phyloP scores from a whole-genome alignment of 805 yeast genomes.

The Cyberlindnera xylosilytica region DNA sequence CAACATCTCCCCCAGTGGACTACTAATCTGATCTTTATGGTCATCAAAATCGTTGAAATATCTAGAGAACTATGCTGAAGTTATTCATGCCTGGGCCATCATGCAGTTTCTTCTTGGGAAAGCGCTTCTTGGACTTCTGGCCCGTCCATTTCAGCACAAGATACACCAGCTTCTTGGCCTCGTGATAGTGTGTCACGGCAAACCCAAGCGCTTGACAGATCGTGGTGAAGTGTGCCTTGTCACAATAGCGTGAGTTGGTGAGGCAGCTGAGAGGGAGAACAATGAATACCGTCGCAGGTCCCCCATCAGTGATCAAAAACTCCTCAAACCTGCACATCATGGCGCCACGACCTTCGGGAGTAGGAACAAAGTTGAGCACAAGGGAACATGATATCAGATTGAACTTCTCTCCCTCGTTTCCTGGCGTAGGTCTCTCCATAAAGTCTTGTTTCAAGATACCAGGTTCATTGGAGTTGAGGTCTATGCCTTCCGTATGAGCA shows the following conservation, averaged over 20 bases:
- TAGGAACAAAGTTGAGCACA: slow-evolving; percentile 86
- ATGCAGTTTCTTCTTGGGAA: slow-evolving; percentile 46
- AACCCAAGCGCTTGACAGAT: slow-evolving; percentile 67
- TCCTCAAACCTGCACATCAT: slow-evolving; percentile 63
- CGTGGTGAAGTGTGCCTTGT: slow-evolving; percentile 36
- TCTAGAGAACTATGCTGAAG: slow-evolving; percentile 49
- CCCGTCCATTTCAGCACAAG: slow-evolving; percentile 58
- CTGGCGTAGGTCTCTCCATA: slow-evolving; percentile 69
- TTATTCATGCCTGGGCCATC: slow-evolving; percentile 66
- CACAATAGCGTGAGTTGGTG: slow-evolving; percentile 75
- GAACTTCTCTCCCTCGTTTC: slow-evolving; percentile 42
- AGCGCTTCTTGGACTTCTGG: neutral
- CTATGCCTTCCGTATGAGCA: slow-evolving; percentile 52
- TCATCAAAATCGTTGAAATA: neutral
- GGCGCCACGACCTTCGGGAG: slow-evolving; percentile 63
- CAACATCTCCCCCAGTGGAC: neutral
- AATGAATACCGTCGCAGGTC: slow-evolving; percentile 50
- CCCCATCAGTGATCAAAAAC: slow-evolving; percentile 42
- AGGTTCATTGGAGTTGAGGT: slow-evolving; percentile 75
- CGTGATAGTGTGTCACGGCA: slow-evolving; percentile 40
- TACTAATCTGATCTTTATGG: neutral
- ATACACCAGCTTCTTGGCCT: slow-evolving; percentile 71
- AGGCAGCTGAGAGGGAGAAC: slow-evolving; percentile 90
- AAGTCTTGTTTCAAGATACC: slow-evolving; percentile 77
- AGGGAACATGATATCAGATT: slow-evolving; percentile 76